Evolutionary conservation across 2,329 filamentous ascomycete species (phyloP).

Genomic region (Colletotrichum magnum): DNA sequence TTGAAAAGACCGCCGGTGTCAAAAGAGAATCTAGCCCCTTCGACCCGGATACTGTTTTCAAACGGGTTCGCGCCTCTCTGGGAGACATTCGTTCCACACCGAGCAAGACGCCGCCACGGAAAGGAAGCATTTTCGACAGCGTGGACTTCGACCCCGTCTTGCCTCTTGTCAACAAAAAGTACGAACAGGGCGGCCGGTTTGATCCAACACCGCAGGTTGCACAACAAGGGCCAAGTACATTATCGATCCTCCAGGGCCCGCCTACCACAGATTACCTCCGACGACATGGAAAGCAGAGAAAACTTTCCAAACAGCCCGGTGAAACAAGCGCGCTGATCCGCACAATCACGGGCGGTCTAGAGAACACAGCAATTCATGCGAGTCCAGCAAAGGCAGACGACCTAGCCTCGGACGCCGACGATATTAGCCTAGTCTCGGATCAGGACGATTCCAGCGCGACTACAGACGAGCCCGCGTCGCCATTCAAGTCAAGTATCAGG

Average conservation of each 20-base stretch:
- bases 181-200: constrained; percentile 69
- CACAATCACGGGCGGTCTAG: constrained; percentile 53
- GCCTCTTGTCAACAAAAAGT: constrained; percentile 70
- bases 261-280: constrained; percentile 65
- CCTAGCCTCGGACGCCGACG: constrained; percentile 60
- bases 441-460: constrained; percentile 67
- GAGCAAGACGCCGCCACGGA: constrained; percentile 48
- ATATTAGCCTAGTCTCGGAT: constrained; percentile 68
- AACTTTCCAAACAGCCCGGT: constrained; percentile 48
- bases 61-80: constrained; percentile 67
- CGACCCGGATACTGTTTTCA: constrained; percentile 70
- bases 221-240: constrained; percentile 48
- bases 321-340: constrained; percentile 52
- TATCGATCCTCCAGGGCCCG: constrained; percentile 51
- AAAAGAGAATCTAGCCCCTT: constrained; percentile 72
- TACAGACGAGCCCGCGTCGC: constrained; percentile 64
- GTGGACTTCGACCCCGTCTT: constrained; percentile 68
- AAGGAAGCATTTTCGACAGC: constrained; percentile 66
- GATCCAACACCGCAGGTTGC: constrained; percentile 54
- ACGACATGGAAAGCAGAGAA: constrained; percentile 60
- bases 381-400: constrained; percentile 58
- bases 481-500: constrained; percentile 63
- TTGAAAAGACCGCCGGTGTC: constrained; percentile 41
- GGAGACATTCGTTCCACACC: constrained; percentile 43
- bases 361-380: constrained; percentile 51